Evolutionary conservation across 345 rosid species (phyloP).

Genomic region (Viola odorata): DNA sequence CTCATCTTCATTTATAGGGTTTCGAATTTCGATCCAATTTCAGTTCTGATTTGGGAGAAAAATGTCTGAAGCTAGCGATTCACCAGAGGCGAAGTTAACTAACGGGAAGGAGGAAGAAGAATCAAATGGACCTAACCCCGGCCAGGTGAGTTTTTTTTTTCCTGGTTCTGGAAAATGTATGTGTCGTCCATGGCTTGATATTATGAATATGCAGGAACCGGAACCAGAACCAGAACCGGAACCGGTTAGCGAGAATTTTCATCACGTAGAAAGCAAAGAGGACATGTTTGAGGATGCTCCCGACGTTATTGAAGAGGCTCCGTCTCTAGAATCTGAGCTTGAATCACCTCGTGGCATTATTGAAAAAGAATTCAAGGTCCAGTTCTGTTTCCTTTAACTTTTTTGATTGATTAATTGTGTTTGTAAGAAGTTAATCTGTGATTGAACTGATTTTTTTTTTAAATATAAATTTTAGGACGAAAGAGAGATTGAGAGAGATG

Average conservation of each 20-base stretch:
- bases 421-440: background rate
- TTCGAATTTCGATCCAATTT: background rate
- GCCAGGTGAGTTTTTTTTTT: slow-evolving; percentile 17
- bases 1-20: slow-evolving; percentile 12
- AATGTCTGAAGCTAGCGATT: slow-evolving; percentile 43
- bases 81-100: slow-evolving; percentile 18
- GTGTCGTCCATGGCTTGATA: background rate
- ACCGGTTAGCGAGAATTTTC: slow-evolving; percentile 1
- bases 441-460: background rate
- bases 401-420: background rate
- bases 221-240: slow-evolving; percentile 16
- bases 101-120: slow-evolving; percentile 3
- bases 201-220: background rate
- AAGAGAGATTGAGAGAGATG: slow-evolving; percentile 42
- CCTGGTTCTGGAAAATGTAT: background rate
- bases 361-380: slow-evolving; percentile 5
- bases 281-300: slow-evolving; percentile 88
- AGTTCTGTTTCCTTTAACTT: background rate
- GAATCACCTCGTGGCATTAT: slow-evolving; percentile 11
- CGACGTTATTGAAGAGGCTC: slow-evolving; percentile 57
- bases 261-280: slow-evolving; percentile 56
- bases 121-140: slow-evolving; percentile 13
- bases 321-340: slow-evolving; percentile 14
- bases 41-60: background rate
- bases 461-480: slow-evolving; percentile 38